Evolutionary conservation across 1,284 basidiomycete species (phyloP).

Genomic region (Porodaedalea pini): DNA sequence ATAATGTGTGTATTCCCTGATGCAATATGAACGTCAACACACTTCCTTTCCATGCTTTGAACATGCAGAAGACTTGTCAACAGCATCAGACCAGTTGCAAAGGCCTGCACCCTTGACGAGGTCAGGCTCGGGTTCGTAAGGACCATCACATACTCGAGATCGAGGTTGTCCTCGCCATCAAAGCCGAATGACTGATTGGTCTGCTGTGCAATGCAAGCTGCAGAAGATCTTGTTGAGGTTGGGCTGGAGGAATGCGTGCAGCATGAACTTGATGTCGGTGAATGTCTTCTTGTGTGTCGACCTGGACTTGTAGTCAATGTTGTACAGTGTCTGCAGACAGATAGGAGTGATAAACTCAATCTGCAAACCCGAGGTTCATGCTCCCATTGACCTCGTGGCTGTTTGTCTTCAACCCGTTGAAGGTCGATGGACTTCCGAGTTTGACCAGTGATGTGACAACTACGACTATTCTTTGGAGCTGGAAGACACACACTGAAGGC

Average conservation of each 20-base stretch:
- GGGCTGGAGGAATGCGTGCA: slow-evolving; percentile 40
- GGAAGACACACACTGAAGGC: slow-evolving; percentile 34
- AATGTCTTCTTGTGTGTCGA: slow-evolving; percentile 23
- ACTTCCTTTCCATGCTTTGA: too few species aligned
- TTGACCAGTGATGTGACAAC: neutral
- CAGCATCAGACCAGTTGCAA: slow-evolving; percentile 28
- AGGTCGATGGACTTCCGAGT: slow-evolving; percentile 15
- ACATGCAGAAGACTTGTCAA: slow-evolving; percentile 30
- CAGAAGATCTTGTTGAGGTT: slow-evolving; percentile 45
- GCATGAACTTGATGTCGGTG: slow-evolving; percentile 44
- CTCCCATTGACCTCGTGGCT: slow-evolving; percentile 16
- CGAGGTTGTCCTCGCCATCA: slow-evolving; percentile 48
- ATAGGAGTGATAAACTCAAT: slow-evolving; percentile 25
- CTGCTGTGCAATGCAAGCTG: slow-evolving; percentile 32
- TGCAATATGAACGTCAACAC: too few species aligned
- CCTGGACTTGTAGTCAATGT: slow-evolving; percentile 13
- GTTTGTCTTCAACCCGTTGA: slow-evolving; percentile 18
- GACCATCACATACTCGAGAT: slow-evolving; percentile 40
- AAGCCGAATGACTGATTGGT: slow-evolving; percentile 33
- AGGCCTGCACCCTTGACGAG: slow-evolving; percentile 24
- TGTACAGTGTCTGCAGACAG: slow-evolving; percentile 25
- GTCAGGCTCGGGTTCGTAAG: slow-evolving; percentile 31
- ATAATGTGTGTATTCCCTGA: too few species aligned
- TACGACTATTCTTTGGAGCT: neutral
- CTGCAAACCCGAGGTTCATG: slow-evolving; percentile 19